phyloP scores from a whole-genome alignment of 352 stramenopile species.

The Aphanomyces cochlioides region DNA sequence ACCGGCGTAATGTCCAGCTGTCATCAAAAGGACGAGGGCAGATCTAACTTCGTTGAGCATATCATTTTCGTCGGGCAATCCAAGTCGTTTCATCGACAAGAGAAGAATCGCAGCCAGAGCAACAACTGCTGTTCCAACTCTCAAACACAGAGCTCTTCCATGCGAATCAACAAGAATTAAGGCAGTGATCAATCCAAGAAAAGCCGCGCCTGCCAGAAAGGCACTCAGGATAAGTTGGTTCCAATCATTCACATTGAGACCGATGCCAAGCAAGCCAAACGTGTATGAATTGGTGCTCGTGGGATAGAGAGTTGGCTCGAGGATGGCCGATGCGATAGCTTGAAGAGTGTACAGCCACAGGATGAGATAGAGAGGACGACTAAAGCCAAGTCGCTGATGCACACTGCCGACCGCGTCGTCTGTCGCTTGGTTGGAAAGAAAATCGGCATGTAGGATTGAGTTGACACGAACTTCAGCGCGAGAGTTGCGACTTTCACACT shows the following conservation, averaged over 20 bases:
- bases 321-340: slow-evolving; percentile 44
- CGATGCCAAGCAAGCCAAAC: slow-evolving; percentile 59
- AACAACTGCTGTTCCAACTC: slow-evolving; percentile 58
- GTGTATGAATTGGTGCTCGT: slow-evolving; percentile 45
- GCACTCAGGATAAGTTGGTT: slow-evolving; percentile 46
- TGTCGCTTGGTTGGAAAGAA: slow-evolving; percentile 45
- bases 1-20: slow-evolving; percentile 60
- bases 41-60: slow-evolving; percentile 56
- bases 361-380: slow-evolving; percentile 60
- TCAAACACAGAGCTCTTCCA: slow-evolving; percentile 48
- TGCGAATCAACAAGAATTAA: slow-evolving; percentile 66
- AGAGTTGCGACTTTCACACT: slow-evolving; percentile 38
- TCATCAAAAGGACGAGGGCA: slow-evolving; percentile 58
- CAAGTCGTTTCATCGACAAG: slow-evolving; percentile 44
- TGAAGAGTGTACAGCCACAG: slow-evolving; percentile 48
- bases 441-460: slow-evolving; percentile 64
- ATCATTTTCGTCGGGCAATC: slow-evolving; percentile 32
- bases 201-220: slow-evolving; percentile 43
- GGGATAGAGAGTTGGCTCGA: slow-evolving; percentile 52
- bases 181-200: slow-evolving; percentile 47
- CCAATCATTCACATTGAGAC: slow-evolving; percentile 49
- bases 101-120: slow-evolving; percentile 37
- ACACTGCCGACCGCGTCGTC: slow-evolving; percentile 31
- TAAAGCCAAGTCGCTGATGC: slow-evolving; percentile 57
- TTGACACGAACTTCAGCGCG: slow-evolving; percentile 67